These are phyloP conservation scores for Rhodotorula sp. DNA, from an alignment of 1,284 basidiomycete genomes.

Conservation along the genomic window DNA sequence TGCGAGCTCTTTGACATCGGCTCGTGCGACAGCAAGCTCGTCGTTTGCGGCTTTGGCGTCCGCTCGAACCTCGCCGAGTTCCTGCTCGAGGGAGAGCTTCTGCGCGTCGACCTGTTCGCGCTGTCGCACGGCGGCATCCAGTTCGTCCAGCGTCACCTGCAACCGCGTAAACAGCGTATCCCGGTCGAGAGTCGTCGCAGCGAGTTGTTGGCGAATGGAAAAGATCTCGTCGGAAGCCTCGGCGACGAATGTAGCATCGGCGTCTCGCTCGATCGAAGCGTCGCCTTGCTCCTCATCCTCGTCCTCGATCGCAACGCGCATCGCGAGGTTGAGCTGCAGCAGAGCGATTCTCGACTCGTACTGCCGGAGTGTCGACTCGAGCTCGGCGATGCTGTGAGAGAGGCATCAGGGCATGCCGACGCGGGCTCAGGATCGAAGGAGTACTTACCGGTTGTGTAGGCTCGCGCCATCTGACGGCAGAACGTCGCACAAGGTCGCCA, in stretches of 20 bases:
- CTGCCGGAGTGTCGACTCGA: neutral
- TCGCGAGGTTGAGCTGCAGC: slow-evolving; percentile 30
- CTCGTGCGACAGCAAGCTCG: neutral
- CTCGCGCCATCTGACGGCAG: slow-evolving; percentile 14
- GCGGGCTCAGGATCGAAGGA: neutral
- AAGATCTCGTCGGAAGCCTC: neutral
- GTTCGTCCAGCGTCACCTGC: slow-evolving; percentile 1
- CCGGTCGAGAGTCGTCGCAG: neutral
- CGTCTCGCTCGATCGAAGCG: neutral
- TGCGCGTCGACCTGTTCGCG: neutral
- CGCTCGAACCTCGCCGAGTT: neutral
- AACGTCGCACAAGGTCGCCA: slow-evolving; percentile 15
- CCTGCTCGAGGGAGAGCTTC: neutral
- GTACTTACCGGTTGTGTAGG: slow-evolving; percentile 15
- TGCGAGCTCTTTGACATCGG: neutral
- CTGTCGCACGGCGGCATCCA: neutral
- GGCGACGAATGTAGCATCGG: neutral
- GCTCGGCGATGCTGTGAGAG: neutral
- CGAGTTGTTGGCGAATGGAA: slow-evolving; percentile 12
- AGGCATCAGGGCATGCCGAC: neutral
- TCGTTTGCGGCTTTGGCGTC: neutral
- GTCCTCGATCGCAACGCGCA: slow-evolving; percentile 26
- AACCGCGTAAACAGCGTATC: slow-evolving; percentile 6
- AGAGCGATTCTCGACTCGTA: slow-evolving; percentile 26
- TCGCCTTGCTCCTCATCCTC: slow-evolving; percentile 14